Percentiles rank a stretch among this genome's conserved stretches.
Evolutionary conservation across 176 grass and related monocot genomes (phyloP).

Genomic region (Bolboschoenus planiculmis): DNA sequence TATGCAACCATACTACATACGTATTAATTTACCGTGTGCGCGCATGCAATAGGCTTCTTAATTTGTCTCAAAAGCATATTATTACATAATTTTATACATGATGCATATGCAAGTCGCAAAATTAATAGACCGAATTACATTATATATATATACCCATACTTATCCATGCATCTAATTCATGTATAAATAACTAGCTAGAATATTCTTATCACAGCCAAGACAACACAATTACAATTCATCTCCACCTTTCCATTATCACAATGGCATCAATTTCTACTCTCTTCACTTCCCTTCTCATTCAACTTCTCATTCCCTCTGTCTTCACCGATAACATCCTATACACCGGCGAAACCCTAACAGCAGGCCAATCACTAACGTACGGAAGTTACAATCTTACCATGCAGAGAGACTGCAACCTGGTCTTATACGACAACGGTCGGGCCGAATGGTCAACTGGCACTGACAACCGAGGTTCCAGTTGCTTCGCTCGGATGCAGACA

Average conservation of each 20-base stretch:
- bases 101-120: neutral
- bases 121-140: neutral
- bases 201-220: neutral
- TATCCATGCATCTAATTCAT: neutral
- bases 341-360: neutral
- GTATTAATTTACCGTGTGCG: too few species aligned
- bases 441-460: slow-evolving; percentile 16
- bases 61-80: neutral
- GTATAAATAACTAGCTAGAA: neutral
- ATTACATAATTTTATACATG: neutral
- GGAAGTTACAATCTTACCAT: slow-evolving; percentile 3
- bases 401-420: slow-evolving; percentile 34
- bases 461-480: neutral
- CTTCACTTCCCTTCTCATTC: neutral
- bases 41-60: too few species aligned
- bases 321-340: slow-evolving; percentile 7
- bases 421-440: slow-evolving; percentile 8
- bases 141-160: neutral
- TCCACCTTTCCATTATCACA: neutral
- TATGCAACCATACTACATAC: too few species aligned
- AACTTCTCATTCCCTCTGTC: neutral
- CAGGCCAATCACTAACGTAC: neutral
- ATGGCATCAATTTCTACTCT: neutral
- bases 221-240: neutral
- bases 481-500: slow-evolving; percentile 18